These are phyloP conservation scores for Candida pini DNA, from an alignment of 805 yeast species.

Conservation along the genomic window DNA sequence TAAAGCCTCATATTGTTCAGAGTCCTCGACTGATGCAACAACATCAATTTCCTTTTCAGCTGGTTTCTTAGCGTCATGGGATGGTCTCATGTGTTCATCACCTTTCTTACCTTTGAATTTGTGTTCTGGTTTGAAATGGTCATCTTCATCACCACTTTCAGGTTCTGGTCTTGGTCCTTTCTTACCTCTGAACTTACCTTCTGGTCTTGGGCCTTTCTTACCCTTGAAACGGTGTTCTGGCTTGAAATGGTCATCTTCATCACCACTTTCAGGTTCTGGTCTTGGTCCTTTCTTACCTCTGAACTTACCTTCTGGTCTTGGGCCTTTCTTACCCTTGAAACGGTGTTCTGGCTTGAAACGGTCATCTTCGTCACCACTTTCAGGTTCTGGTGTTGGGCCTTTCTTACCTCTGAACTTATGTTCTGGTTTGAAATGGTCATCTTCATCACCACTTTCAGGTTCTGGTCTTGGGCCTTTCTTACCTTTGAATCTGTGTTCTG, in stretches of 20 bases:
- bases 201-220: not conserved
- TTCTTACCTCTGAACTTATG: not conserved
- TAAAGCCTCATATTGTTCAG: not conserved
- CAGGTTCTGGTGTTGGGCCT: too few species aligned
- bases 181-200: not conserved
- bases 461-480: not conserved
- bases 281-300: too few species aligned
- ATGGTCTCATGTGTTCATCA: not conserved
- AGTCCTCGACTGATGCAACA: not conserved
- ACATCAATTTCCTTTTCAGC: not conserved
- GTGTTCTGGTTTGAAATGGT: not conserved
- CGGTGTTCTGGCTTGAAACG: not conserved
- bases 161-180: not conserved
- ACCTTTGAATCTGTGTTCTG: not conserved
- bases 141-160: not conserved
- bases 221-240: not conserved
- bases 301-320: not conserved
- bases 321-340: not conserved
- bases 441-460: too few species aligned
- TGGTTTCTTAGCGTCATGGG: not conserved
- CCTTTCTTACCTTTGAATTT: not conserved
- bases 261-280: not conserved
- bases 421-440: too few species aligned
- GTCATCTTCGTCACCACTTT: not conserved
- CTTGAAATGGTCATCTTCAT: not conserved